phyloP scores from a whole-genome alignment of 768 basidiomycete species.

The Kwoniella pini region DNA sequence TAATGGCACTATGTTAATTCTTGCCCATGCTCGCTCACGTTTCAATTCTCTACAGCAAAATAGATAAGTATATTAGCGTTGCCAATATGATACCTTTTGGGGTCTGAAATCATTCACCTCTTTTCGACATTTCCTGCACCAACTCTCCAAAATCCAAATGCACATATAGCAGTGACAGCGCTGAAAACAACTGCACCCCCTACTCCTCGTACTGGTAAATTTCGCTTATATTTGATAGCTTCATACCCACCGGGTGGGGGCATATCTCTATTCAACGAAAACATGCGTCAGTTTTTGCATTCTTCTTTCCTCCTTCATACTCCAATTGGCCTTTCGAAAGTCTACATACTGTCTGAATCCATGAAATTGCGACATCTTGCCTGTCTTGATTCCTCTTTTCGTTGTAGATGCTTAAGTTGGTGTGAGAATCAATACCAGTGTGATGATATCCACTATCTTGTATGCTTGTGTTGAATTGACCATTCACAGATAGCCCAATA shows the following conservation, averaged over 20 bases:
- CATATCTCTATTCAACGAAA: slow-evolving; percentile 70
- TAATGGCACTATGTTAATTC: slow-evolving; percentile 89
- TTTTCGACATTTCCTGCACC: slow-evolving; percentile 89
- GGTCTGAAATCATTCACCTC: slow-evolving; percentile 65
- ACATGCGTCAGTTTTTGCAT: not conserved
- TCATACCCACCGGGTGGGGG: slow-evolving; percentile 93
- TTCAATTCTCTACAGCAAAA: slow-evolving; percentile 72
- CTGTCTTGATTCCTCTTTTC: not conserved
- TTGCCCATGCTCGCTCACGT: slow-evolving; percentile 91
- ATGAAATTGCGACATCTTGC: slow-evolving; percentile 7
- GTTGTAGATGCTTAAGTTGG: not conserved
- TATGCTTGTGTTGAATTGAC: not conserved
- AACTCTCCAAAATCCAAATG: slow-evolving; percentile 86
- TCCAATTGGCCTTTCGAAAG: too few species aligned
- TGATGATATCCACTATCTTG: too few species aligned
- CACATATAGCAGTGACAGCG: slow-evolving; percentile 80
- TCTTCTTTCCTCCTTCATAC: not conserved
- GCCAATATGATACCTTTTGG: not conserved
- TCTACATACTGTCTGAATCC: slow-evolving; percentile 6
- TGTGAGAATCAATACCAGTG: too few species aligned
- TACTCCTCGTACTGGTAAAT: slow-evolving; percentile 72
- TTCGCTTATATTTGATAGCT: slow-evolving; percentile 89
- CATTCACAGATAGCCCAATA: not conserved
- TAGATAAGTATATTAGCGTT: not conserved
- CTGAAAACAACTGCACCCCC: slow-evolving; percentile 79